Percentiles rank a stretch among this genome's conserved stretches.
Conservation (phyloP, 768 basidiomycete genomes). For the Trametes sanguinea region DNA sequence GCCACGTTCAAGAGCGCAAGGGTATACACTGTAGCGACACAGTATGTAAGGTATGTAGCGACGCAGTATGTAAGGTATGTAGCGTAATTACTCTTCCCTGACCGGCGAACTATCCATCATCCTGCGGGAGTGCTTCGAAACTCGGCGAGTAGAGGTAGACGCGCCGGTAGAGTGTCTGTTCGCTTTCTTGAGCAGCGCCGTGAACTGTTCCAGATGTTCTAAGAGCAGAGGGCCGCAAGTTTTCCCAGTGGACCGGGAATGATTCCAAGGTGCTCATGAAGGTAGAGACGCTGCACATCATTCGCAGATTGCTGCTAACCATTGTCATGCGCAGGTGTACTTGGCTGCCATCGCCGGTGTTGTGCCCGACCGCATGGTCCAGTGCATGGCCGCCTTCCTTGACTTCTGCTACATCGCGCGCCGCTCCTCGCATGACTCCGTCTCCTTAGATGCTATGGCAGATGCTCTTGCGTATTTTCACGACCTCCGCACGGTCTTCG, state of each 20-base stretch:
- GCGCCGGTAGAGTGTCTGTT: too few species aligned
- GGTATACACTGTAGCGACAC: too few species aligned
- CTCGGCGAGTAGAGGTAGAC: too few species aligned
- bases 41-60: too few species aligned
- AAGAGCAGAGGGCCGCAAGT: slow-evolving; percentile 21
- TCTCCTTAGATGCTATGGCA: not conserved
- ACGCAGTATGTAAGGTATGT: too few species aligned
- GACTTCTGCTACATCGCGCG: slow-evolving; percentile 27
- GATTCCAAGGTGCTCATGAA: slow-evolving; percentile 32
- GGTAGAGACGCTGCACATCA: slow-evolving; percentile 10
- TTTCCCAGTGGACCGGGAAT: slow-evolving; percentile 31
- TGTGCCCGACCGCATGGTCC: slow-evolving; percentile 14
- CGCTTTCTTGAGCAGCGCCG: too few species aligned
- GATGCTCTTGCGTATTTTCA: slow-evolving; percentile 18
- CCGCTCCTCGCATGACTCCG: not conserved
- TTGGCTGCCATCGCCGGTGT: slow-evolving; percentile 12
- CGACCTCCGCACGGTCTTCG: slow-evolving; percentile 16
- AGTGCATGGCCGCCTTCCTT: slow-evolving; percentile 15
- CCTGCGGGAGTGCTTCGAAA: too few species aligned
- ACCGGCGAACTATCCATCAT: too few species aligned
- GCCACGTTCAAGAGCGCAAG: too few species aligned
- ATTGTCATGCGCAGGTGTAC: slow-evolving; percentile 16
- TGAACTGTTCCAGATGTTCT: too few species aligned
- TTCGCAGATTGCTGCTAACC: not conserved
- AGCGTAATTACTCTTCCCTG: too few species aligned